These are phyloP conservation scores for Cladorrhinum sp. DNA, from an alignment of 2,329 filamentous ascomycete genomes.

Conservation along the genomic window DNA sequence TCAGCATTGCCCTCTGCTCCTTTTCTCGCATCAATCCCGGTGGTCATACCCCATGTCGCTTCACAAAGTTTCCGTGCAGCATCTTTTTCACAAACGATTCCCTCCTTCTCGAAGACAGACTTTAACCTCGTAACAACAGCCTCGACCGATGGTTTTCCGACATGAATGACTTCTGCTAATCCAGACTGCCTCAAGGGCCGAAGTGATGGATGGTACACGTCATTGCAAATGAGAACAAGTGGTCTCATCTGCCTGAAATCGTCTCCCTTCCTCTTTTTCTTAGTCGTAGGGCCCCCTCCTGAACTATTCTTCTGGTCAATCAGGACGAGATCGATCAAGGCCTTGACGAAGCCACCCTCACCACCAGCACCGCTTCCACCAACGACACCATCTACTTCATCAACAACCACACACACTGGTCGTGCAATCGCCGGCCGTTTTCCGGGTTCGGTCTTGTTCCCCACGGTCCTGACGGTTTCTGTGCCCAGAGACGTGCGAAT, in stretches of 20 bases:
- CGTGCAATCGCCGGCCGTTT: slow-evolving; percentile 69
- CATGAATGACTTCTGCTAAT: slow-evolving; percentile 85
- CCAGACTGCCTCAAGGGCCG: slow-evolving; percentile 80
- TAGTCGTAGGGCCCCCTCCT: slow-evolving; percentile 32
- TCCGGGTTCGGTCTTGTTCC: slow-evolving; percentile 51
- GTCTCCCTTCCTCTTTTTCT: slow-evolving; percentile 72
- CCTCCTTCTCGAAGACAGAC: slow-evolving; percentile 81
- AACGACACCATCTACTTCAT: slow-evolving; percentile 94
- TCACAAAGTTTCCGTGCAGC: slow-evolving; percentile 83
- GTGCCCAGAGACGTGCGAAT: slow-evolving; percentile 92
- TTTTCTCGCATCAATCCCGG: slow-evolving; percentile 65
- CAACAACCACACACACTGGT: slow-evolving; percentile 89
- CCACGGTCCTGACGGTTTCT: slow-evolving; percentile 81
- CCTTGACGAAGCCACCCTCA: slow-evolving; percentile 93
- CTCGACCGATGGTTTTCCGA: slow-evolving; percentile 83
- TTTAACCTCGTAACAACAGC: slow-evolving; percentile 81
- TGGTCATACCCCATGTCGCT: slow-evolving; percentile 75
- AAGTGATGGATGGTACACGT: slow-evolving; percentile 88
- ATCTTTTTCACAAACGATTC: slow-evolving; percentile 82
- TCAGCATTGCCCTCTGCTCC: slow-evolving; percentile 66
- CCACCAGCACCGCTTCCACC: slow-evolving; percentile 71
- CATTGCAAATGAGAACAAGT: slow-evolving; percentile 93
- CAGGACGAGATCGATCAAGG: slow-evolving; percentile 83
- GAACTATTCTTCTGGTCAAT: slow-evolving; percentile 77
- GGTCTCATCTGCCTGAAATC: slow-evolving; percentile 84